Base-by-base conservation (phyloP, 164 flowering plant genomes). In the Euptelea pleiosperma region DNA sequence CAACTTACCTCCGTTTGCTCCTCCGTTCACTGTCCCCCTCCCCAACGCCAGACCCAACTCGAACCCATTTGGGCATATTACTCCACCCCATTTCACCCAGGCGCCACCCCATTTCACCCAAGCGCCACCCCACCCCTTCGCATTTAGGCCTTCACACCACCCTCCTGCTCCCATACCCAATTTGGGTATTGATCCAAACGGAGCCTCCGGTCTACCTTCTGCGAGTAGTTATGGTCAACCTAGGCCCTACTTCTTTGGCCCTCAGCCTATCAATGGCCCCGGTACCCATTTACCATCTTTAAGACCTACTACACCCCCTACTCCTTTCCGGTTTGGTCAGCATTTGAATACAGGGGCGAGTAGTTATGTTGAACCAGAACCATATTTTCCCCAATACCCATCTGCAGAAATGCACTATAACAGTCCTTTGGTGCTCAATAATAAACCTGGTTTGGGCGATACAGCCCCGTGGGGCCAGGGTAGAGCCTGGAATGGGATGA, bases 1-100 rank as follows among this genome's bases (percentile, higher is more conserved):
- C 40, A 54, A 54, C 26, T 54, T 54, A 22, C 37, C 58, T 1
- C 58, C 58, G 1, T 39, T 54, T 37, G 58, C 58, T 54, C 58
- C 58, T 19, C 58, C 58, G 6, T 54, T 54, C 10, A 54, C 58
- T 9, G 15, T 54, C 12, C 37, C 19, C 10, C 30, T 22, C 9
- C 34, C 8, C 25, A 48, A 48, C n/a, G 9, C 45, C 18, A 42
- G 18, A 19, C 44, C 54, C 6, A 54, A 54, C 15, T 19, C 30
- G 3, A 35, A 36, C 3, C 28, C 28, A 2, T 45, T 24, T 21
- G 49, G 49, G 26, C 12, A 45, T 42, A 15, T 42, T n/a, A 21
- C 24, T n/a, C 19, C 15, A 42, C 7, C 45, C 45, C 45, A 44
- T 22, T 45, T 45, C 15, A 22, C 28, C 2, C 28, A 50, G n/a